Evolutionary conservation across 2,329 filamentous ascomycete species (phyloP), one percentile per base, ranked within the genome.

Genomic region (Exophiala spinifera): DNA sequence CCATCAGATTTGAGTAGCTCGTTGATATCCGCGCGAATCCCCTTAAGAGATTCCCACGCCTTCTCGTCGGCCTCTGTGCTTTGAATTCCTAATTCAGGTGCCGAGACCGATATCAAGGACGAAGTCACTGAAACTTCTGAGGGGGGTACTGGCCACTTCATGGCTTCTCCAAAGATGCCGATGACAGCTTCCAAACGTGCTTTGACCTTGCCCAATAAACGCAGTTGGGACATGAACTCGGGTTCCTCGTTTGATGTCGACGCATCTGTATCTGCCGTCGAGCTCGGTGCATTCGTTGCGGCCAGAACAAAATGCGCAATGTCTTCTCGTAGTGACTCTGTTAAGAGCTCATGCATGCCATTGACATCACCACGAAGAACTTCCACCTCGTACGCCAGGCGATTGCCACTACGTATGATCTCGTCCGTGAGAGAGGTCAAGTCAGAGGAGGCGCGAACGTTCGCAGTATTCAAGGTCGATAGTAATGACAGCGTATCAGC

Each of bases 331-430:
- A 96, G 72, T 0, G 79, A 82, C 61, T 91, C 88, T 4, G 84
- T 83, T 63, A 97, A 75, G 1, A 86, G 80, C 67, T 96, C 91
- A 1, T 85, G 84, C 33, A 96, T 75, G n/a, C 87, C 81, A 44
- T 91, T 74, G 2, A 90, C 88, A 72, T 96, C 91, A 59, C 91
- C 91, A n/a, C 91, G 83, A 46, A 97, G 72, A 15, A 97, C 81
- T 71, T 97, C 92, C 17, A 97, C 92, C 72, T 97, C 89, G 67
- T 99, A 99, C 17, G 91, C 90, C 53, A 99, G 76, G 3, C 92
- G 82, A 61, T 89, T 90, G 21, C 91, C 89, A 65, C 89, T 91
- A 53, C 94, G 83, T 58, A 99, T 73, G 60, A 99, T 97, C 63
- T 97, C 94, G 70, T 99, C 92, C 10, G 94, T 96, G 56, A 97